phyloP scores from a whole-genome alignment of 1,139 yeast genomes.

The Diutina ranongensis region DNA sequence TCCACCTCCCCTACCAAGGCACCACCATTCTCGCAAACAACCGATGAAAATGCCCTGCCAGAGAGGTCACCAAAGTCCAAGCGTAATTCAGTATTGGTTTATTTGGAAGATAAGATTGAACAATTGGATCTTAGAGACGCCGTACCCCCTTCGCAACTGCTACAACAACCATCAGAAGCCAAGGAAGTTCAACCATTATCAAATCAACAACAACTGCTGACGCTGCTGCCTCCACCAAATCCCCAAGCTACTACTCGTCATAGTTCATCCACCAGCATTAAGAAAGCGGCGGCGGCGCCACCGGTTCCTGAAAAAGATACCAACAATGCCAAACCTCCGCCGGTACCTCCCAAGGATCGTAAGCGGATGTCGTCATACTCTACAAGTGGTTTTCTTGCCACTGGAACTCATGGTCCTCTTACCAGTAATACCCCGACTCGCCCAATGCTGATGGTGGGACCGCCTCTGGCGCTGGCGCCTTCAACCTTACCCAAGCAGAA shows the following conservation, averaged over 20 bases:
- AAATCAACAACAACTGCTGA: neutral
- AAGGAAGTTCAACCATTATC: neutral
- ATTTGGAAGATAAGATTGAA: slow-evolving; percentile 37
- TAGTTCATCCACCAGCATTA: no score
- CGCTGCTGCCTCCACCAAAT: neutral
- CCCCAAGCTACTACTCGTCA: neutral
- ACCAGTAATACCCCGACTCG: neutral
- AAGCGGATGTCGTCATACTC: neutral
- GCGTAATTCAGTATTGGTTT: slow-evolving; percentile 32
- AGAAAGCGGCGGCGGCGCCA: no score
- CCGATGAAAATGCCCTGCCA: slow-evolving; percentile 6
- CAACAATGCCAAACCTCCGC: neutral
- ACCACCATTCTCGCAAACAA: slow-evolving; percentile 3
- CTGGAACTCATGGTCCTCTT: neutral
- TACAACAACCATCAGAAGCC: no score
- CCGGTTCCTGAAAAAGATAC: neutral
- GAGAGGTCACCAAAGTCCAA: slow-evolving; percentile 15
- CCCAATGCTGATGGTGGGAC: slow-evolving; percentile 3
- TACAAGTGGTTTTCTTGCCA: neutral
- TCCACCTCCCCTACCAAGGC: slow-evolving; percentile 4
- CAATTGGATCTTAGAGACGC: slow-evolving; percentile 13
- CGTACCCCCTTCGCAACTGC: neutral
- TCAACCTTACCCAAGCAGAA: neutral
- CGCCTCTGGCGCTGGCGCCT: neutral
- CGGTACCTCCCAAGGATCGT: slow-evolving; percentile 3